Conservation (phyloP, 129 eudicot genomes). For the Rutidosis leptorrhynchoides region DNA sequence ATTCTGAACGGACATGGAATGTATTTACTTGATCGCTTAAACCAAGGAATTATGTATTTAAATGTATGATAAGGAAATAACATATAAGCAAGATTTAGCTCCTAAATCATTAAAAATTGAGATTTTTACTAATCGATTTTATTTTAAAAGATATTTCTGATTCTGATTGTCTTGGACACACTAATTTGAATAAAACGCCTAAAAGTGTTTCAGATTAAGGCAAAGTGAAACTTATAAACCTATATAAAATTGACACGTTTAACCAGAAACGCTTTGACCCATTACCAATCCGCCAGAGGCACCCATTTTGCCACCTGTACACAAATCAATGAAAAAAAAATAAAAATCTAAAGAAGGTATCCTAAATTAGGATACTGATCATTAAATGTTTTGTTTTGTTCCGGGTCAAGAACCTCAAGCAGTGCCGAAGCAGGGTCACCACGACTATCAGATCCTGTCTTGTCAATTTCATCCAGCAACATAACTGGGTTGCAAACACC, state of each 20-base stretch:
- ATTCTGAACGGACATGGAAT: constrained; percentile 3
- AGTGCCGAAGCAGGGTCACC: constrained; percentile 96
- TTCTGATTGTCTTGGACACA: too few species aligned
- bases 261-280: not conserved
- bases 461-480: constrained; percentile 96
- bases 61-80: not conserved
- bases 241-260: not conserved
- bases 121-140: too few species aligned
- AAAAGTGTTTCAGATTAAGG: not conserved
- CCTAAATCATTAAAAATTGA: too few species aligned
- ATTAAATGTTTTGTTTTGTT: constrained; percentile 77
- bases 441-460: constrained; percentile 90
- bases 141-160: too few species aligned
- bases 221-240: not conserved
- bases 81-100: constrained; percentile 1
- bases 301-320: not conserved
- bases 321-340: not conserved
- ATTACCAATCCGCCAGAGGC: not conserved
- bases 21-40: not conserved
- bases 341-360: not conserved
- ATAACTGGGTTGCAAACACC: constrained; percentile 86
- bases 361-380: constrained; percentile 74
- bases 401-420: constrained; percentile 98
- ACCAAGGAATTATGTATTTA: not conserved
- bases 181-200: not conserved